Base-by-base conservation (phyloP, 2,329 filamentous ascomycete species). In the Ceratocystiopsis brevicomis region DNA sequence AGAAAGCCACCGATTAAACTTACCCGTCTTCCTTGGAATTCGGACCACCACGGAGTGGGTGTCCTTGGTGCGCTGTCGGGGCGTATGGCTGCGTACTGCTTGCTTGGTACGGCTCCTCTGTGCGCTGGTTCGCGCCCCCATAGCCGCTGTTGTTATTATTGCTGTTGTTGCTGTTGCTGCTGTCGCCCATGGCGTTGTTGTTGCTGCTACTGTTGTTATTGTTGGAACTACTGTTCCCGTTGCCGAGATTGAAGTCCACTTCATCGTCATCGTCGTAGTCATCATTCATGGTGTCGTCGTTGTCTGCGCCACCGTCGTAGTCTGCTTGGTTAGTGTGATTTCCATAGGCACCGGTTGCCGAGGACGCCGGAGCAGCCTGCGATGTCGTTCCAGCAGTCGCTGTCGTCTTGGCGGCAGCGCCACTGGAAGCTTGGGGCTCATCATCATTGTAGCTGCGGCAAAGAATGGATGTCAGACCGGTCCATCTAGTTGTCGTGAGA, bases 11-110 rank as follows among this genome's bases (percentile, higher is more conserved):
- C 19, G 18, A 30, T 15, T 5, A 42, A 38, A 51, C 84, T 87
- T 78, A 92, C 84, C 84, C 84, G 58, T 92, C 84, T 73, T 92
- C 84, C 62, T 92, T 92, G 45, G 86, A 81, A 49, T 78, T 79
- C 43, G 81, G 75, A 15, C 69, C 70, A 51, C 14, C 36, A 64
- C 13, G 53, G 1, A 54, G 53, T 19, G 55, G 56, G 1, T 53
- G 49, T 1, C 30, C 43, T 8, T 36, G 33, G 9, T 32, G 37
- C 13, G 36, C 25, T 15, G 21, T n/a, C 12, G 38, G 25, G 9
- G 40, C 19, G 15, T 33, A 41, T 18, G 43, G 45, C n/a, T 25
- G 19, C 3, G 33, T 35, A 39, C 41, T 37, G 17, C 42, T 53
- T 19, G 63, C 58, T 45, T 57, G 53, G 6, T 45, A 46, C 10